A percentile compares a stretch with the other conserved stretches of the same genome.
Conservation (phyloP, 2,329 filamentous ascomycete genomes). For the Xylaria sp. region DNA sequence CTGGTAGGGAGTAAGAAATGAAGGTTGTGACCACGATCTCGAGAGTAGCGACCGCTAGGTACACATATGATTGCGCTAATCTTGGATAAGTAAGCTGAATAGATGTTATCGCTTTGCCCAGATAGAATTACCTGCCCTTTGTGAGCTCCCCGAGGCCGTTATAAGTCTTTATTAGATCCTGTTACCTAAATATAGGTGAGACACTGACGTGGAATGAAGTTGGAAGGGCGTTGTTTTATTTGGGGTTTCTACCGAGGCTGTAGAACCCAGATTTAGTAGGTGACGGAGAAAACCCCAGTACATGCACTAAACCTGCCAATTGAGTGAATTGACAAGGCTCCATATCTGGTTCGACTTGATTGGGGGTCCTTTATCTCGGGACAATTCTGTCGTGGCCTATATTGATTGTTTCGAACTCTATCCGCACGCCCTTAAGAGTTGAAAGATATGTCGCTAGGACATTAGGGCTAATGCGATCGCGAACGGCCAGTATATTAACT, state of each 20-base stretch:
- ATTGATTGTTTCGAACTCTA: not conserved
- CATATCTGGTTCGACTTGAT: not conserved
- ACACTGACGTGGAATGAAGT: conserved; percentile 10
- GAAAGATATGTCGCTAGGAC: not conserved
- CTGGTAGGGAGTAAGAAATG: not conserved
- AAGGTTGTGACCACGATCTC: not conserved
- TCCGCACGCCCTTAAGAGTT: conserved; percentile 1
- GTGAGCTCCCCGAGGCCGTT: not conserved
- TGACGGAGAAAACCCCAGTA: not conserved
- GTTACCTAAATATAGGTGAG: conserved; percentile 19
- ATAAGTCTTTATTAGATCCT: not conserved
- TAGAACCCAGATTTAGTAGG: conserved; percentile 2
- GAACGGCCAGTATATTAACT: not conserved
- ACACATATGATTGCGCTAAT: conserved; percentile 7
- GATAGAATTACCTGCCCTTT: conserved; percentile 4
- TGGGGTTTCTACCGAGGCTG: not conserved
- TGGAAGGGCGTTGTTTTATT: conserved; percentile 14
- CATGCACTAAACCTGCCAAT: not conserved
- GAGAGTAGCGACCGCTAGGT: not conserved
- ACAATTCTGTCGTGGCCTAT: not conserved
- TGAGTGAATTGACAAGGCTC: not conserved
- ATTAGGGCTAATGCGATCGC: not conserved
- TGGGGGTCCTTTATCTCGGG: not conserved
- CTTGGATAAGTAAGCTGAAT: not conserved
- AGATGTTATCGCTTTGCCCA: not conserved